Evolutionary conservation across 2,329 filamentous ascomycete genomes (phyloP).

Genomic region (Monilinia fructicola): DNA sequence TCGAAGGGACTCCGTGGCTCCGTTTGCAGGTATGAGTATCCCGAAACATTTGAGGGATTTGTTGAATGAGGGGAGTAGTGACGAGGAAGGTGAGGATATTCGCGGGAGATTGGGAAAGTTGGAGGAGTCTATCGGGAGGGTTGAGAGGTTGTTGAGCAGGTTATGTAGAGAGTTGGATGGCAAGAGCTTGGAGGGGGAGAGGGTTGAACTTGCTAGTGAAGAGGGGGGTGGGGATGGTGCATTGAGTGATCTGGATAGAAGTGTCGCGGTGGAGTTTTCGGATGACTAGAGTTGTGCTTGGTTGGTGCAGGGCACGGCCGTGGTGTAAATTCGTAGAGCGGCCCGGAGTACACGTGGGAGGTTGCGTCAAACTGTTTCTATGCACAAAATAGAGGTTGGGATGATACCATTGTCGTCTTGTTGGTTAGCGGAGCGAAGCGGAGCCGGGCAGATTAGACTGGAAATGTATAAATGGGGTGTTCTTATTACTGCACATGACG

Average conservation of each 20-base stretch:
- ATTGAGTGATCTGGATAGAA: conserved; percentile 31
- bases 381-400: conserved; percentile 10
- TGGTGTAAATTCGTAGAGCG: not conserved
- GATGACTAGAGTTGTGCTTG: conserved; percentile 8
- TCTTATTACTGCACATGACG: no score
- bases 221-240: conserved; percentile 19
- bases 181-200: not conserved
- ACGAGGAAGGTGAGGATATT: conserved; percentile 29
- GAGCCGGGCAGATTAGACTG: no score
- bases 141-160: conserved; percentile 35
- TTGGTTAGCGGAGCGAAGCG: not conserved
- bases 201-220: not conserved
- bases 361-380: conserved; percentile 6
- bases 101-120: conserved; percentile 32
- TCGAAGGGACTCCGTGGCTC: conserved; percentile 35
- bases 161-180: conserved; percentile 34
- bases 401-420: not conserved
- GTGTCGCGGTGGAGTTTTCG: conserved; percentile 29
- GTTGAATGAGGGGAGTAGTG: conserved; percentile 30
- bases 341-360: not conserved
- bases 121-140: conserved; percentile 33
- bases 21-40: conserved; percentile 33
- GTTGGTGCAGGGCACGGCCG: not conserved
- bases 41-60: conserved; percentile 31
- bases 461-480: no score